phyloP scores from a whole-genome alignment of 139 green algal species.

The Raphidocelis subcapitata region DNA sequence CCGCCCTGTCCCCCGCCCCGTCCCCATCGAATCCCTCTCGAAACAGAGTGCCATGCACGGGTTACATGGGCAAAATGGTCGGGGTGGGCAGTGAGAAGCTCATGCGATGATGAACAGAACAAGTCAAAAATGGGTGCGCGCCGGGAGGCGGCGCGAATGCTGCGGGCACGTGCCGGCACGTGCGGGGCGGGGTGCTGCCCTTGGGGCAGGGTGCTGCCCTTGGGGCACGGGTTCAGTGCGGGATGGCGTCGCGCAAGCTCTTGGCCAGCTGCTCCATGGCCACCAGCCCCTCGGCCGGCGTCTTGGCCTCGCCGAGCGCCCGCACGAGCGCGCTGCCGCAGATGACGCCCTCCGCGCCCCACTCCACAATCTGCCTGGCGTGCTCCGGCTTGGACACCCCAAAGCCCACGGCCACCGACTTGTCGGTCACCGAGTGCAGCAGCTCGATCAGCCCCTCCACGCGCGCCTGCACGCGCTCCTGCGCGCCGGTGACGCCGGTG shows the following conservation, averaged over 20 bases:
- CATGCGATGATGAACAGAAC: no score
- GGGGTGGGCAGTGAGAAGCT: no score
- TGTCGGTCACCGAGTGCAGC: conserved; percentile 80
- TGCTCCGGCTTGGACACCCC: conserved; percentile 89
- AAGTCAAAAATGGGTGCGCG: no score
- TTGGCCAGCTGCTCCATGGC: conserved; percentile 59
- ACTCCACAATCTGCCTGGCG: conserved; percentile 76
- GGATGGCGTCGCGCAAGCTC: conserved; percentile 42
- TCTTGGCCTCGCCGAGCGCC: conserved; percentile 77
- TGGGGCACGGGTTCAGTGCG: no score
- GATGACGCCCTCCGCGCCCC: conserved; percentile 98
- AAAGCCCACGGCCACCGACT: conserved; percentile 92
- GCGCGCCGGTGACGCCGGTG: conserved; percentile 88
- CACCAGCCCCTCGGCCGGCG: conserved; percentile 55
- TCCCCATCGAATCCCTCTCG: no score
- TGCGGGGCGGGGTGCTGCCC: no score
- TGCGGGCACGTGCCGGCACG: no score
- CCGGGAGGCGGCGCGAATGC: no score
- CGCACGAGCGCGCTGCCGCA: conserved; percentile 91
- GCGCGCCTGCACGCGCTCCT: conserved; percentile 54
- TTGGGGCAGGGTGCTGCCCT: no score
- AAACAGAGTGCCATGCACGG: no score
- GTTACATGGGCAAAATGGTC: no score
- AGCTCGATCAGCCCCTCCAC: conserved; percentile 82
- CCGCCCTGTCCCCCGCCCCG: no score